Evolutionary conservation across 768 basidiomycete genomes (phyloP), one percentile per base, ranked within the genome.

Genomic region (Dioszegia crocea): DNA sequence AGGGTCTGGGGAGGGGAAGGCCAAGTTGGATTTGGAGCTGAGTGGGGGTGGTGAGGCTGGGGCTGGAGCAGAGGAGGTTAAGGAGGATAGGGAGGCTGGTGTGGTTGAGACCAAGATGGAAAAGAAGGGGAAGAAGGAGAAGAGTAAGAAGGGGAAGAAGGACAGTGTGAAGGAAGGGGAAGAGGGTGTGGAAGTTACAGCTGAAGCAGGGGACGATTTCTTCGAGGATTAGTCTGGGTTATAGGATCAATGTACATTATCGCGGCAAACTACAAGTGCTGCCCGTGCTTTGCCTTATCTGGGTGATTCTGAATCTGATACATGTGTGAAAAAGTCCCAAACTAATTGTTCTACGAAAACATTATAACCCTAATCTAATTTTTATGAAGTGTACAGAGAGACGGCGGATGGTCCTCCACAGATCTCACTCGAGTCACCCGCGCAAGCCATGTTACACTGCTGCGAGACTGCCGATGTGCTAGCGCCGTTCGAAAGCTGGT

Each of bases 381-480:
- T n/a, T n/a, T n/a, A n/a, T 14, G 51, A 53, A 29, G 51, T 53
- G 21, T 56, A 56, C 16, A 66, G 38, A 33, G 38, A 61, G 46
- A 70, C 24, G 21, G 66, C 63, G 38, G 67, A 65, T 33, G 68
- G 68, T 26, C 68, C 68, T 61, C 68, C 68, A 54, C 68, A 70
- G 26, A 47, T 64, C 46, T 67, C 58, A 23, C 43, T 48, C 19
- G 65, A 47, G 50, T 67, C 54, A 36, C 74, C 74, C 14, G 63
- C 60, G 54, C 74, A 75, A 5, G 67, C 52, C 74, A 73, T 75
- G 60, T 63, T 56, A 41, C 67, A 68, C 56, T 64, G 40, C 36
- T 62, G 50, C 12, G 67, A 68, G 26, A 60, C 46, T 1, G 49
- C 21, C 17, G 60, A 36, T 23, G 62, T 47, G 5, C 47, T 31